phyloP scores from a whole-genome alignment of 1,284 basidiomycete genomes.

The Apiotrichum brassicae region DNA sequence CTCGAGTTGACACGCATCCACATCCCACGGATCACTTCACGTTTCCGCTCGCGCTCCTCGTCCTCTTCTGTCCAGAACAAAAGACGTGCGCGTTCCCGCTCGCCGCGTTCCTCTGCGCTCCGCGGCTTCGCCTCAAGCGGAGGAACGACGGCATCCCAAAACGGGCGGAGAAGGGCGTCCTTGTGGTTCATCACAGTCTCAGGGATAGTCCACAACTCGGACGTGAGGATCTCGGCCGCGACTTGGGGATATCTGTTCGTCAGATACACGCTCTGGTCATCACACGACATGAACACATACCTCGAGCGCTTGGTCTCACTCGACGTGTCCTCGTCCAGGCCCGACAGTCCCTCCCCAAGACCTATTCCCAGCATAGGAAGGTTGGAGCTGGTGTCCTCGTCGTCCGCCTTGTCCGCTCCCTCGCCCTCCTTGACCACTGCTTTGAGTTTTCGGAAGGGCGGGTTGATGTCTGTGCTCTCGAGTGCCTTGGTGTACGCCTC shows the following conservation, averaged over 20 bases:
- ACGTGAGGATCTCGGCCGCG: constrained; percentile 91
- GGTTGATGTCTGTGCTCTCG: constrained; percentile 23
- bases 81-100: constrained; percentile 36
- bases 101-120: constrained; percentile 28
- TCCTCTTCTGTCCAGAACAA: constrained; percentile 33
- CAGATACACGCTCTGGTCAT: background rate
- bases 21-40: constrained; percentile 50
- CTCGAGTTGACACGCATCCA: constrained; percentile 79
- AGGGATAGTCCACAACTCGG: constrained; percentile 89
- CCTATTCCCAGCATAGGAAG: constrained; percentile 16
- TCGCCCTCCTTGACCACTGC: constrained; percentile 2
- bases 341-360: constrained; percentile 28
- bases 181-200: constrained; percentile 73
- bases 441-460: constrained; percentile 21
- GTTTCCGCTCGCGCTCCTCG: constrained; percentile 48
- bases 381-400: constrained; percentile 5
- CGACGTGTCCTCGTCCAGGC: constrained; percentile 18
- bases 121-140: constrained; percentile 21
- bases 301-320: constrained; percentile 25
- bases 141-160: constrained; percentile 84
- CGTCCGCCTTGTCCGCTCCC: background rate
- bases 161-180: constrained; percentile 60
- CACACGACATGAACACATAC: constrained; percentile 17
- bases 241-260: constrained; percentile 77
- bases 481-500: constrained; percentile 26